Base-by-base conservation (phyloP, 2,329 filamentous ascomycete genomes). In the Phialemoniopsis sp. region DNA sequence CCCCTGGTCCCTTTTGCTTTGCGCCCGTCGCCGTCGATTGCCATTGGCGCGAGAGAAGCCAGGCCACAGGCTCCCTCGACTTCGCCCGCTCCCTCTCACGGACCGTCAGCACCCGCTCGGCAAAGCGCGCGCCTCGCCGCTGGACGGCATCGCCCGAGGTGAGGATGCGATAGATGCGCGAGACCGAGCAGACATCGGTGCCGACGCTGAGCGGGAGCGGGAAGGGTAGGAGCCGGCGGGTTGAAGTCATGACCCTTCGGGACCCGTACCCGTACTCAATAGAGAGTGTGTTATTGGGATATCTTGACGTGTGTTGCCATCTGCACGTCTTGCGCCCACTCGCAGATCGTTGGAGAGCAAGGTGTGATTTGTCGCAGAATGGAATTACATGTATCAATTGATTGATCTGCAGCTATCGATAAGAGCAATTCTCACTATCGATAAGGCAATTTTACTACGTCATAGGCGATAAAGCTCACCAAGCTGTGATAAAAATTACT, bases 161-260 rank as follows among this genome's bases (percentile, higher is more conserved):
- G 38, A 91, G 59, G 37, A 89, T 67, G 15, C 60, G 58, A 44
- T 68, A 64, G 43, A 95, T 79, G 40, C 89, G 80, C 1, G 72
- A 62, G 41, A 89, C 74, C 41, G 73, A 72, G 59, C 87, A 89
- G 41, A 95, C 84, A 57, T 95, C 89, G 35, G 79, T 91, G 42
- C 89, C 89, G 38, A 95, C 67, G 36, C 73, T 72, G 13, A 91
- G 55, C 1, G 80, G 68, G n/a, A 80, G 68, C 2, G 83, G 82
- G 50, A 90, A 88, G 4, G 57, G 57, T 31, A 44, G 36, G 10
- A 29, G 38, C n/a, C 45, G 51, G 39, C 37, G 15, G 35, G 40
- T 42, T 21, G 17, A 10, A 17, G 21, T n/a, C n/a, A n/a, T n/a
- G n/a, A n/a, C n/a, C n/a, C n/a, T n/a, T n/a, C n/a, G n/a, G n/a